Conservation (phyloP, 768 basidiomycete species). For the Lactarius indigo region DNA sequence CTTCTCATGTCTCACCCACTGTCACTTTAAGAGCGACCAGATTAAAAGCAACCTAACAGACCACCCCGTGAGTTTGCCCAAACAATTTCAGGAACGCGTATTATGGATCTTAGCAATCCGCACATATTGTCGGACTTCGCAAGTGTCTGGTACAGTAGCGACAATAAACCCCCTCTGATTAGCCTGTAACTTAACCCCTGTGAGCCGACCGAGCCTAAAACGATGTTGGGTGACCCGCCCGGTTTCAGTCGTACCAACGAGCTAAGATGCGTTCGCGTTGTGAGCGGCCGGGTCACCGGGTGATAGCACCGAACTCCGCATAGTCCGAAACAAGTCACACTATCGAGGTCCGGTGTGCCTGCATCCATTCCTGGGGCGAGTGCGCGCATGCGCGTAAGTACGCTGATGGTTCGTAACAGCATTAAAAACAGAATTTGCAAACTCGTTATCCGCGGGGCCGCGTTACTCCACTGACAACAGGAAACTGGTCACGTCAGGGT, state of each 20-base stretch:
- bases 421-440: conserved; percentile 20
- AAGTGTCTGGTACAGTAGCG: not conserved
- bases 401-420: conserved; percentile 13
- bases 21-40: not conserved
- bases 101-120: not conserved
- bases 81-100: not conserved
- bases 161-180: not conserved
- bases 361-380: conserved; percentile 21
- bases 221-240: not conserved
- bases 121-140: not conserved
- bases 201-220: not conserved
- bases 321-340: conserved; percentile 2
- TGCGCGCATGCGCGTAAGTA: not conserved
- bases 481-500: conserved; percentile 10
- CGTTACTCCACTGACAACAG: conserved; percentile 2
- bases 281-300: conserved; percentile 3
- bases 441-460: conserved; percentile 16
- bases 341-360: conserved; percentile 10
- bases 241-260: not conserved
- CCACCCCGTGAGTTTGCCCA: not conserved
- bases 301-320: conserved; percentile 6
- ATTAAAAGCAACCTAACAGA: not conserved
- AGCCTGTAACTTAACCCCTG: not conserved
- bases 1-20: not conserved
- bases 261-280: conserved; percentile 6